These are phyloP conservation scores for Mitragyna speciosa DNA, from an alignment of 257 asterid species.

Conservation along the genomic window DNA sequence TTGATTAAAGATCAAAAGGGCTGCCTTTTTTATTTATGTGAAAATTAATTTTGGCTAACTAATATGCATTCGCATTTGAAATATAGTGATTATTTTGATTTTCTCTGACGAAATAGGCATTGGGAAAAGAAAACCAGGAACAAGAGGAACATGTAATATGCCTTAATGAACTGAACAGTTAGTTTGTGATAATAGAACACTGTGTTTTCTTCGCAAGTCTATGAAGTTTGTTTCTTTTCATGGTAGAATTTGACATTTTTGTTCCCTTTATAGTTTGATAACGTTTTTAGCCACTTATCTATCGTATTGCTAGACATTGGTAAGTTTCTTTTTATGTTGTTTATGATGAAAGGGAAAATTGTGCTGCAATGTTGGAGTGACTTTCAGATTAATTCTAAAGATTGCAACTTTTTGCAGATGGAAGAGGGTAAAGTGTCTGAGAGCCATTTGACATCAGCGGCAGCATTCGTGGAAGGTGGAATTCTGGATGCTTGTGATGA, in stretches of 20 bases:
- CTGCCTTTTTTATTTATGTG: neutral
- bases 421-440: slow-evolving; percentile 64
- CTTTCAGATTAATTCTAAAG: slow-evolving; percentile 13
- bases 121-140: neutral
- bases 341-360: neutral
- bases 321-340: neutral
- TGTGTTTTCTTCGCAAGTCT: no score
- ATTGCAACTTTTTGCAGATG: slow-evolving; percentile 47
- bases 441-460: slow-evolving; percentile 76
- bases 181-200: neutral
- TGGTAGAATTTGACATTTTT: neutral
- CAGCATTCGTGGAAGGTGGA: slow-evolving; percentile 93
- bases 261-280: neutral
- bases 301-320: neutral
- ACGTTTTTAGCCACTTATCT: neutral
- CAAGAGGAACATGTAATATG: neutral
- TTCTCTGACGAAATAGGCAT: neutral
- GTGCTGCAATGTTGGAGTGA: neutral
- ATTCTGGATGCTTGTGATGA: slow-evolving; percentile 89
- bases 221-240: neutral
- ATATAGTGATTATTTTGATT: neutral
- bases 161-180: neutral
- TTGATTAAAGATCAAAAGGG: neutral
- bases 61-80: neutral
- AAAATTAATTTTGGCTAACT: neutral